phyloP scores from a whole-genome alignment of 441 rosid genomes.

The California macrophylla region DNA sequence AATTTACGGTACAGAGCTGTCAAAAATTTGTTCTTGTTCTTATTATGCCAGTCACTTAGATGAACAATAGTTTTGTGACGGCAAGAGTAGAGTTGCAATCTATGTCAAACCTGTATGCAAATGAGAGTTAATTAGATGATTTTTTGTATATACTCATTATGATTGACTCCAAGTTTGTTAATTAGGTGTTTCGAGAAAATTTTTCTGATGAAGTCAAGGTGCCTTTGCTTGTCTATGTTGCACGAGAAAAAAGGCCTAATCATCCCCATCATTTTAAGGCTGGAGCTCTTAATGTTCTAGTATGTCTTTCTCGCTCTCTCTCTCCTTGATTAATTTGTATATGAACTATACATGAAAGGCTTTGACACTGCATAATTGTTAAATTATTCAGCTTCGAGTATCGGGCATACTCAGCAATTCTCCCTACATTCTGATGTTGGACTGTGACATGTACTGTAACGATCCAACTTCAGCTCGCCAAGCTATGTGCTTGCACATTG shows the following conservation, averaged over 20 bases:
- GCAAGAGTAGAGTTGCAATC: no score
- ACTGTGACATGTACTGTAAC: slow-evolving; percentile 36
- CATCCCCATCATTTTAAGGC: slow-evolving; percentile 32
- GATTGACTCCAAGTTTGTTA: not conserved
- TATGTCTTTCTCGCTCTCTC: slow-evolving; percentile 8
- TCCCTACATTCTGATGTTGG: slow-evolving; percentile 24
- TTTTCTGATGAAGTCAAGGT: slow-evolving; percentile 4
- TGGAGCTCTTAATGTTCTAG: slow-evolving; percentile 33
- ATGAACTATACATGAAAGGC: not conserved
- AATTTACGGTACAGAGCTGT: no score
- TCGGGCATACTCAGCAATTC: slow-evolving; percentile 28
- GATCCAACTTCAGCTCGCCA: slow-evolving; percentile 28
- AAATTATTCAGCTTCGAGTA: slow-evolving; percentile 27
- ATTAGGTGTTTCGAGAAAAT: not conserved
- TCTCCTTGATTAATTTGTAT: not conserved
- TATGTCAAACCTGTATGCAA: no score
- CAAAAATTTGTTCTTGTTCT: not conserved
- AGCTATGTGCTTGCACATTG: slow-evolving; percentile 34
- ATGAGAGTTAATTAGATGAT: not conserved
- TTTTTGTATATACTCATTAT: not conserved
- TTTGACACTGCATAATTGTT: not conserved
- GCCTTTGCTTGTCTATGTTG: slow-evolving; percentile 30
- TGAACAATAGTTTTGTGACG: not conserved
- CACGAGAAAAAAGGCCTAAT: slow-evolving; percentile 27
- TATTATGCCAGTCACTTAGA: not conserved